Conservation (phyloP, 116 monocot genomes). For the Zostera marina region DNA sequence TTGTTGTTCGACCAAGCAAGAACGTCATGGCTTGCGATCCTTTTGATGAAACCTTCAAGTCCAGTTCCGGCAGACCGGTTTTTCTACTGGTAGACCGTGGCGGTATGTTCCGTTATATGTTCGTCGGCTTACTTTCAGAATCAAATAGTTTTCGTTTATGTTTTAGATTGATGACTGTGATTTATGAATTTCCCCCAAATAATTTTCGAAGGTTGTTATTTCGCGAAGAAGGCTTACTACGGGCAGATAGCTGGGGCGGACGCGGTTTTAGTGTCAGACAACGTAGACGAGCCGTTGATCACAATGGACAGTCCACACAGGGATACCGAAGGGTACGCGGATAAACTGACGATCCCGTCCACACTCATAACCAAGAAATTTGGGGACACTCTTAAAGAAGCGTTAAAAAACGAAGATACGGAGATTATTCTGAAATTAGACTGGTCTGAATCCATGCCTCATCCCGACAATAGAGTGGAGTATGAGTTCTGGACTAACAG, state of each 20-base stretch:
- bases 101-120: constrained; percentile 16
- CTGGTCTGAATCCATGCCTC: constrained; percentile 84
- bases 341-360: constrained; percentile 56
- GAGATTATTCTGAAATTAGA: constrained; percentile 60
- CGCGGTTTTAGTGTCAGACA: constrained; percentile 59
- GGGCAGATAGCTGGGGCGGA: constrained; percentile 62
- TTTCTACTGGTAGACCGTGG: constrained; percentile 82
- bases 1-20: constrained; percentile 45
- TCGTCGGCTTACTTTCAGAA: neutral
- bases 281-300: constrained; percentile 51
- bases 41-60: constrained; percentile 43
- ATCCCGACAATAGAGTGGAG: constrained; percentile 73
- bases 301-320: constrained; percentile 69
- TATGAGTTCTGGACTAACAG: constrained; percentile 93
- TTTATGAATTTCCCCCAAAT: neutral
- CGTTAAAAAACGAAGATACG: constrained; percentile 16
- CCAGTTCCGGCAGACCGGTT: constrained; percentile 47
- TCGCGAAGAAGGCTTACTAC: constrained; percentile 68
- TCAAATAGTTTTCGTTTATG: neutral
- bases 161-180: neutral
- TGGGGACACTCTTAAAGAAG: constrained; percentile 44
- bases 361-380: constrained; percentile 42
- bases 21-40: constrained; percentile 26
- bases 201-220: constrained; percentile 41
- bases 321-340: constrained; percentile 24